Conservation (phyloP, 1,139 yeast genomes). For the Pichia sp. region DNA sequence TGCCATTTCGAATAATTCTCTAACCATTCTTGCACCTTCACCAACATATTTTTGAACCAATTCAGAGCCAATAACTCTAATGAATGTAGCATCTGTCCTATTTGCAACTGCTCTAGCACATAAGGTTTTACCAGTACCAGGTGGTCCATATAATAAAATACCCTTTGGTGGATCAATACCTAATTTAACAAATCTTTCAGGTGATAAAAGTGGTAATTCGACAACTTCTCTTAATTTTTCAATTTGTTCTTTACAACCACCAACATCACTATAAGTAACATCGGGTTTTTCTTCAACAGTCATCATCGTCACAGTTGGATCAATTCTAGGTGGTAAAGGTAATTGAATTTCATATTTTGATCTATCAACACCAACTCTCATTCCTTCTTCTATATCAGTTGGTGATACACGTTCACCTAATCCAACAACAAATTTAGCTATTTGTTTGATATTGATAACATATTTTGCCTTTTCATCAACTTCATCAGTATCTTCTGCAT, state of each 20-base stretch:
- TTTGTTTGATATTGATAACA: constrained; percentile 94
- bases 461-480: constrained; percentile 82
- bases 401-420: constrained; percentile 96
- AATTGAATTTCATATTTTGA: constrained; percentile 93
- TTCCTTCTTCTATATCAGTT: constrained; percentile 98
- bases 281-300: constrained; percentile 98
- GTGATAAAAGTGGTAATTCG: constrained; percentile 87
- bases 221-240: constrained; percentile 97
- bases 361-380: constrained; percentile 98
- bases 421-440: constrained; percentile 95
- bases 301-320: constrained; percentile 99
- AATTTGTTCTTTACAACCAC: constrained; percentile 97
- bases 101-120: constrained; percentile 99
- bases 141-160: constrained; percentile 91
- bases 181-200: constrained; percentile 90
- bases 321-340: constrained; percentile 92
- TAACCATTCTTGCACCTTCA: constrained; percentile 98
- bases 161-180: constrained; percentile 99
- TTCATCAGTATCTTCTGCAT: constrained; percentile 27
- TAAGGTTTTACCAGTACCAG: constrained; percentile 96
- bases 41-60: constrained; percentile 97
- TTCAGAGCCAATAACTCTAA: constrained; percentile 96
- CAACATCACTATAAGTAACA: constrained; percentile 85
- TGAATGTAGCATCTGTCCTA: constrained; percentile 97
- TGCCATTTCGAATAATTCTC: constrained; percentile 98